Base-by-base conservation (phyloP, 2,329 filamentous ascomycete species). In the Fusarium tricinctum region DNA sequence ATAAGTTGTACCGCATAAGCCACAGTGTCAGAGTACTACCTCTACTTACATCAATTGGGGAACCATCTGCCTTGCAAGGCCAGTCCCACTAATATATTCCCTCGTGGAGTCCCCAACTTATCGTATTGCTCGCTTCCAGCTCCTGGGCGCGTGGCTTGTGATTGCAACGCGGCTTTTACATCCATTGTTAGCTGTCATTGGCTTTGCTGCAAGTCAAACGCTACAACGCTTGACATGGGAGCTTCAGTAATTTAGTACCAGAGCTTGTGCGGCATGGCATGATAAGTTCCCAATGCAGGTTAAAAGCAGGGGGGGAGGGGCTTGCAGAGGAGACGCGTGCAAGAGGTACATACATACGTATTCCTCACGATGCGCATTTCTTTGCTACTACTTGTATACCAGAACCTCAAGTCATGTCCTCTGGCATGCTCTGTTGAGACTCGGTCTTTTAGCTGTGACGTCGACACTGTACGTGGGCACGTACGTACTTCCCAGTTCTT, bases 71-170 rank as follows among this genome's bases (percentile, higher is more conserved):
- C 56, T 47, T 46, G 50, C 44, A 56, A 50, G 47, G 46, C 50
- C 38, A 54, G 53, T 42, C 35, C 66, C 64, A 57, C 48, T 46
- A 12, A 38, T 61, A 51, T 50, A 53, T 48, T 63, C 58, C 57
- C 42, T 66, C 47, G 42, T 69, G 56, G 63, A 23, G 23, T 23
- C 6, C 23, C 23, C 23, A 23, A 23, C 59, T 55, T 53, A 40
- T 71, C 72, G 72, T 74, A 74, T 74, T 65, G 58, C 72, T 74
- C 72, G 72, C 63, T 42, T 73, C 74, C 68, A 62, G 69, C 58
- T 50, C 46, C 52, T 48, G 58, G 53, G 60, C 54, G 53, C 53
- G 57, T 68, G 66, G 69, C 69, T 72, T 66, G 54, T 38, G 35
- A 10, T 17, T 38, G 58, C 66, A 56, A 43, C 62, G 55, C 48